These are phyloP conservation scores for Tricholoma hemisulphureum DNA, from an alignment of 768 basidiomycete species.

Conservation along the genomic window DNA sequence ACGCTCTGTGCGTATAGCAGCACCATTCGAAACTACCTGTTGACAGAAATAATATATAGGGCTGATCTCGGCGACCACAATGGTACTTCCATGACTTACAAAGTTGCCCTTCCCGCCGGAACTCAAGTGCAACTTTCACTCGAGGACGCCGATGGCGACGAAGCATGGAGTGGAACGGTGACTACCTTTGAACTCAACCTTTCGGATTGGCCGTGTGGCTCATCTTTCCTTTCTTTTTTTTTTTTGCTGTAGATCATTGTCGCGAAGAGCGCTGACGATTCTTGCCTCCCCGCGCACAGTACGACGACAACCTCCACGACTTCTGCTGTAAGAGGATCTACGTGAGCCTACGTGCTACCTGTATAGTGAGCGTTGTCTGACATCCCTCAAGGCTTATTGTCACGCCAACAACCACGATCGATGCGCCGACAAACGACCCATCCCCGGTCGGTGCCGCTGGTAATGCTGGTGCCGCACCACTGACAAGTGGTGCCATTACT, in stretches of 20 bases:
- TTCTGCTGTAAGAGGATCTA: constrained; percentile 15
- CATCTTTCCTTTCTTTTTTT: constrained; percentile 5
- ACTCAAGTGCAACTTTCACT: constrained; percentile 51
- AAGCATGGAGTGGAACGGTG: constrained; percentile 68
- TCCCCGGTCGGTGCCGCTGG: constrained; percentile 43
- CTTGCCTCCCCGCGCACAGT: constrained; percentile 32
- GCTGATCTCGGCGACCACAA: constrained; percentile 58
- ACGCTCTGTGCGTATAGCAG: constrained; percentile 51
- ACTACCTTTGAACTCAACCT: constrained; percentile 25
- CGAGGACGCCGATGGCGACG: constrained; percentile 49
- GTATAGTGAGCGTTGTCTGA: not conserved
- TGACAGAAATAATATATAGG: constrained; percentile 32
- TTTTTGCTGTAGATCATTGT: constrained; percentile 38
- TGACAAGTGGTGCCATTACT: constrained; percentile 32
- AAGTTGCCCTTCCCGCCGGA: constrained; percentile 45
- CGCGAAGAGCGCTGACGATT: constrained; percentile 33
- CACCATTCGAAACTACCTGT: not conserved
- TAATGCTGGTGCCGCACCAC: constrained; percentile 41
- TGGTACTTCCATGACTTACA: constrained; percentile 45
- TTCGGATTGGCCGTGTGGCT: constrained; percentile 5
- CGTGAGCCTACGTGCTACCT: constrained; percentile 9
- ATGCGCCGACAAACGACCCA: not conserved
- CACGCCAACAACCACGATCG: constrained; percentile 17
- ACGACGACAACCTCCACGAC: constrained; percentile 8
- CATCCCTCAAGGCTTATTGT: constrained; percentile 19